These are phyloP conservation scores for Venturiaceae sp. DNA, from an alignment of 2,329 filamentous ascomycete species.

Conservation along the genomic window DNA sequence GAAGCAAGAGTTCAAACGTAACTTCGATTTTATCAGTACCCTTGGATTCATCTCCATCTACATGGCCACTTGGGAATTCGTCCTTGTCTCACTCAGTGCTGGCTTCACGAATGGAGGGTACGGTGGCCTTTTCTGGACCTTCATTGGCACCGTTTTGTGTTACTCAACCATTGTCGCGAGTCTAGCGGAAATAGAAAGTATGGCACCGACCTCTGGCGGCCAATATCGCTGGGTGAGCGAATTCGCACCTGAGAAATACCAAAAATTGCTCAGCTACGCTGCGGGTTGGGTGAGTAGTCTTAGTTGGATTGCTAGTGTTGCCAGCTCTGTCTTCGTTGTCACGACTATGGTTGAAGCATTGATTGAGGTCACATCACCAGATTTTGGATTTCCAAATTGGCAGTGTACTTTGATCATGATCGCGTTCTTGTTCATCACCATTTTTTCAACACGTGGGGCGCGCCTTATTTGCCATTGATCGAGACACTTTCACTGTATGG, in stretches of 20 bases:
- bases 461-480: slow-evolving; percentile 25
- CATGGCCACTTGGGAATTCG: slow-evolving; percentile 10
- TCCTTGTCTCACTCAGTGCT: slow-evolving; percentile 1
- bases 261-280: slow-evolving; percentile 11
- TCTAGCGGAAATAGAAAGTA: slow-evolving; percentile 10
- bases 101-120: slow-evolving; percentile 9
- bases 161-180: slow-evolving; percentile 2
- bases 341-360: slow-evolving; percentile 23
- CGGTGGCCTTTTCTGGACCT: slow-evolving; percentile 9
- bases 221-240: slow-evolving; percentile 27
- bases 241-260: slow-evolving; percentile 8
- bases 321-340: slow-evolving; percentile 10
- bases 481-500: slow-evolving; percentile 26
- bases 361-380: slow-evolving; percentile 19
- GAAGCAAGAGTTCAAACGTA: slow-evolving; percentile 7
- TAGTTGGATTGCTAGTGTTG: slow-evolving; percentile 10
- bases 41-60: slow-evolving; percentile 7
- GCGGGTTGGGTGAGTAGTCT: slow-evolving; percentile 21
- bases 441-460: slow-evolving; percentile 24
- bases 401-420: slow-evolving; percentile 30
- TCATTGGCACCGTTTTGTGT: not conserved
- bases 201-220: slow-evolving; percentile 14
- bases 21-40: slow-evolving; percentile 8
- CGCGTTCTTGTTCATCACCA: slow-evolving; percentile 21
- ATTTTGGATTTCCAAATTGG: slow-evolving; percentile 22